Base-by-base conservation (phyloP, 2,329 filamentous ascomycete species). In the Beauveria brongniartii region DNA sequence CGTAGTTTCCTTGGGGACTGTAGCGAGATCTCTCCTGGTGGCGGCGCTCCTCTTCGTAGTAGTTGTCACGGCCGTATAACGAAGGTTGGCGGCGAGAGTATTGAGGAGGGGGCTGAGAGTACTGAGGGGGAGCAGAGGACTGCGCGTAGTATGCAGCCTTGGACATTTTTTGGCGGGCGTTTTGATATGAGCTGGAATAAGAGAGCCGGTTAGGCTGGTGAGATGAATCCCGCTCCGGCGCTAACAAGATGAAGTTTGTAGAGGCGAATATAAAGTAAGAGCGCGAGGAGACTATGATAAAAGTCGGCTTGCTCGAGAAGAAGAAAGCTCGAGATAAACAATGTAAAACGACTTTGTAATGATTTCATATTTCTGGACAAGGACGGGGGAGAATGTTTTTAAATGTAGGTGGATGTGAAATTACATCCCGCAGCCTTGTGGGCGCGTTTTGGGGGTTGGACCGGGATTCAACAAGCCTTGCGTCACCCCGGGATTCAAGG, bases 41-140 rank as follows among this genome's bases (percentile, higher is more conserved):
- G 58, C 58, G 58, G 51, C 51, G 58, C 51, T 61, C 55, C 28
- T 61, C 58, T 3, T 61, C 44, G 43, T 61, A 55, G 51, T 61
- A 61, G 18, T 61, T 44, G 58, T 55, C 44, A 20, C 58, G 58
- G 30, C 43, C 51, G 43, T 55, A 55, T 8, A 5, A 37, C 26
- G 34, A 54, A 26, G 57, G 50, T n/a, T 60, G 51, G 10, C 34
- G 51, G 34, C 51, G 50, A 43, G 51, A 61, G 44, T 61, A 61
- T 26, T 61, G 51, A 50, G 58, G 58, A 55, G 58, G 58, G 14
- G 58, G 51, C 34, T 61, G 58, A 5, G 58, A 61, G 51, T 61
- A 61, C 14, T 61, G 51, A 55, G 58, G 58, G 24, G 58, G 51
- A 50, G 58, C 51, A 48, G 58, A 44, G 6, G 51, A 51, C 51